Percentiles rank a stretch among this genome's conserved stretches.
These are phyloP conservation scores for Knufia petricola DNA, from an alignment of 2,329 filamentous ascomycete species.

Conservation along the genomic window DNA sequence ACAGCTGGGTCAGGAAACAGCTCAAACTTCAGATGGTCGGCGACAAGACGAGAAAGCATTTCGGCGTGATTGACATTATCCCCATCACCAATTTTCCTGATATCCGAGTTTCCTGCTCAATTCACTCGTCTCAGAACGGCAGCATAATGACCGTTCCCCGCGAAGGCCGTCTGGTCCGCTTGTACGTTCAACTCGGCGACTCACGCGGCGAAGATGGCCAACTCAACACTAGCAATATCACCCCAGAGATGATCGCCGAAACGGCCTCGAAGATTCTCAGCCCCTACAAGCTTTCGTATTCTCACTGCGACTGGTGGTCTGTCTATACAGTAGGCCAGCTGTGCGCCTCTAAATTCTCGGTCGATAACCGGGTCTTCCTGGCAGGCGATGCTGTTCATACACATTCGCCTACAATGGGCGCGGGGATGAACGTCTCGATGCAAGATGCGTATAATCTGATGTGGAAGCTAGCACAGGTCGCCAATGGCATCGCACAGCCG, in stretches of 20 bases:
- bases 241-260: neutral
- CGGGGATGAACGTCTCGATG: slow-evolving; percentile 43
- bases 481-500: slow-evolving; percentile 35
- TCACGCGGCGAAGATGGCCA: neutral
- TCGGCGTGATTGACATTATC: slow-evolving; percentile 35
- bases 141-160: slow-evolving; percentile 56
- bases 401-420: slow-evolving; percentile 60
- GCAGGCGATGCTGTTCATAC: slow-evolving; percentile 59
- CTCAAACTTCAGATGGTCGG: slow-evolving; percentile 1
- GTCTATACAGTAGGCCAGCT: neutral
- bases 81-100: slow-evolving; percentile 43
- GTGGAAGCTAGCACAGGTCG: slow-evolving; percentile 46
- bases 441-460: slow-evolving; percentile 52
- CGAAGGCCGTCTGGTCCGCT: slow-evolving; percentile 51
- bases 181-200: slow-evolving; percentile 55
- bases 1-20: neutral
- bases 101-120: slow-evolving; percentile 48
- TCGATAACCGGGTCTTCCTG: slow-evolving; percentile 44
- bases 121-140: slow-evolving; percentile 46
- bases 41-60: neutral
- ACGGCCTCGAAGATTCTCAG: neutral
- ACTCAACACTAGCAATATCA: neutral
- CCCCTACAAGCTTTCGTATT: neutral
- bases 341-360: neutral
- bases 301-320: neutral